phyloP scores from a whole-genome alignment of 306 rosid genomes.

The Lathyrus oleraceus region DNA sequence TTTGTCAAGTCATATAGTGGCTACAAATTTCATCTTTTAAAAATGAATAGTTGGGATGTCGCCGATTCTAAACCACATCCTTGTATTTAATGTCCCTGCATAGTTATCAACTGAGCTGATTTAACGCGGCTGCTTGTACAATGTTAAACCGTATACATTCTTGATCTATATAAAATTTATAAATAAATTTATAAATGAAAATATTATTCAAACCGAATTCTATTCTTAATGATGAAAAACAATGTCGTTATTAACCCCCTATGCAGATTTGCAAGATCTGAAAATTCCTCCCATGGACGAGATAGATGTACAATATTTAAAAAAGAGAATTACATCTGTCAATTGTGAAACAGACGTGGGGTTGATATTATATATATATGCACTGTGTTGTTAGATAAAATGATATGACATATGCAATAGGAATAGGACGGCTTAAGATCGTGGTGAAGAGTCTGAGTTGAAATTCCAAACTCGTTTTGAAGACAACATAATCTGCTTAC shows the following conservation, averaged over 20 bases:
- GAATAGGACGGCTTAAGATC: slow-evolving; percentile 35
- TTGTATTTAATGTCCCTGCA: no score
- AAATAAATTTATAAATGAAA: no score
- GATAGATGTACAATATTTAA: slow-evolving; percentile 18
- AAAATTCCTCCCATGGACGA: slow-evolving; percentile 20
- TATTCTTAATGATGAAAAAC: no score
- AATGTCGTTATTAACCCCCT: not conserved
- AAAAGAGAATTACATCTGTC: slow-evolving; percentile 36
- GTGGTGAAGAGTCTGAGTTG: slow-evolving; percentile 43
- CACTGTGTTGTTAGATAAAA: slow-evolving; percentile 6
- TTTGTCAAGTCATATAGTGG: no score
- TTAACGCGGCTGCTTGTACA: no score
- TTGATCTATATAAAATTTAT: no score
- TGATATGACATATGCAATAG: slow-evolving; percentile 15
- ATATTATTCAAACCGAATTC: no score
- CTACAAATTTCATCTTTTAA: no score
- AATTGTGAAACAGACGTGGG: slow-evolving; percentile 42
- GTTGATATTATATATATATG: not conserved
- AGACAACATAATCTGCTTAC: slow-evolving; percentile 36
- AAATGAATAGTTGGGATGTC: no score
- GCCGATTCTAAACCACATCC: no score
- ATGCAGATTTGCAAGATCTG: not conserved
- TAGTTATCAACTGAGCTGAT: no score
- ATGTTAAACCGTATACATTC: no score
- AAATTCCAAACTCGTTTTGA: slow-evolving; percentile 14